phyloP scores from a whole-genome alignment of 2,329 filamentous ascomycete genomes.

The Cordyceps fumosorosea region DNA sequence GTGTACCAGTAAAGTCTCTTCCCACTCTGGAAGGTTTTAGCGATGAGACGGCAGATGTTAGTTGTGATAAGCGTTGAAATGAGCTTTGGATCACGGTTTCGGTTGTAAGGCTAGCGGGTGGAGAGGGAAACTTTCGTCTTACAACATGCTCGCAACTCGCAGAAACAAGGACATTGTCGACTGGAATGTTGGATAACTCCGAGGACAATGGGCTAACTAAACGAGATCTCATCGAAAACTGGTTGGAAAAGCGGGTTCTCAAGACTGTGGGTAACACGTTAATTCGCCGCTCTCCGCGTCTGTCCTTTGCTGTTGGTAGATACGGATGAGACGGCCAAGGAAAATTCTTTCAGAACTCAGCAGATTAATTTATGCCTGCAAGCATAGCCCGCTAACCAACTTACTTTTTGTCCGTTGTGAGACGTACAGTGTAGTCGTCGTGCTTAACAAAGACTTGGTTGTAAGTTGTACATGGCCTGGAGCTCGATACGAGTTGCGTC shows the following conservation, averaged over 20 bases:
- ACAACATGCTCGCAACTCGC: background rate
- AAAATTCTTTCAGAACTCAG: too few species aligned
- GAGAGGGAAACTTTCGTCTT: background rate
- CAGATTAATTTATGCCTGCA: too few species aligned
- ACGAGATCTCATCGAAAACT: conserved; percentile 7
- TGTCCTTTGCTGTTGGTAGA: too few species aligned
- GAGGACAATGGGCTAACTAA: background rate
- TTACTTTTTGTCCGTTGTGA: background rate
- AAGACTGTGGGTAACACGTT: background rate
- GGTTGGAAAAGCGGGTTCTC: conserved; percentile 2
- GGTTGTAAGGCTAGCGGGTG: background rate
- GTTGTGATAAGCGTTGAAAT: background rate
- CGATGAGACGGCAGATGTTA: conserved; percentile 2
- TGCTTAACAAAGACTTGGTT: background rate
- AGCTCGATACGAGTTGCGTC: conserved; percentile 2
- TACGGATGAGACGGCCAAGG: too few species aligned
- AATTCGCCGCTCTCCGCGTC: background rate
- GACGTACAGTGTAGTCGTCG: background rate
- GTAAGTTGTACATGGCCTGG: background rate
- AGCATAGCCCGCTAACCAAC: background rate
- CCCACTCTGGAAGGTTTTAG: background rate
- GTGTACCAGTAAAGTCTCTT: background rate
- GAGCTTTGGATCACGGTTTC: background rate
- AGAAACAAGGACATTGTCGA: background rate
- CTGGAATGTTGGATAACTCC: background rate